These are phyloP conservation scores for Termitomyces sp. DNA, from an alignment of 768 basidiomycete genomes.

Conservation along the genomic window DNA sequence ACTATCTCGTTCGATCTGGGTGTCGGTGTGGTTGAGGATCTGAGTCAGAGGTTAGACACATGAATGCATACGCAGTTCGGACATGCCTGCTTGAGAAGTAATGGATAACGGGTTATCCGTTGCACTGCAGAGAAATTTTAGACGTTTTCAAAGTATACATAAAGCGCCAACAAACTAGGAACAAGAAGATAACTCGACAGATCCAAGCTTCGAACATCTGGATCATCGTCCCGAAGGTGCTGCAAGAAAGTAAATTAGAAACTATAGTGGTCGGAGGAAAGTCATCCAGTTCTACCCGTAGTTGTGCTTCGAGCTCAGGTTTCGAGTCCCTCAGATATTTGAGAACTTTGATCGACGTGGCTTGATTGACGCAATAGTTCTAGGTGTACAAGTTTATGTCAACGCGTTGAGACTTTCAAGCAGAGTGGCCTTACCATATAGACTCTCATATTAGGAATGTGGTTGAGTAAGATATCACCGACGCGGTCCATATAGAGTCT, in stretches of 20 bases:
- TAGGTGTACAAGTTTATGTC: constrained; percentile 24
- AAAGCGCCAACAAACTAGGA: constrained; percentile 62
- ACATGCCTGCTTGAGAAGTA: constrained; percentile 73
- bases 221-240: constrained; percentile 77
- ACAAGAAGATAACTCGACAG: constrained; percentile 87
- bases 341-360: constrained; percentile 69
- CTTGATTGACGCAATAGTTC: constrained; percentile 92
- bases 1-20: constrained; percentile 53
- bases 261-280: neutral
- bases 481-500: constrained; percentile 88
- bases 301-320: constrained; percentile 56
- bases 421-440: constrained; percentile 59
- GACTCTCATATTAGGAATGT: constrained; percentile 74
- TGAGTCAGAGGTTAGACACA: constrained; percentile 21
- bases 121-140: constrained; percentile 60
- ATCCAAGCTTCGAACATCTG: constrained; percentile 76
- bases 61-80: neutral
- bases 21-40: constrained; percentile 79
- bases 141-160: neutral
- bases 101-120: constrained; percentile 91
- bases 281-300: constrained; percentile 51
- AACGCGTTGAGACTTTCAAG: neutral
- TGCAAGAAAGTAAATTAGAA: constrained; percentile 22
- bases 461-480: constrained; percentile 75
- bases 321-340: constrained; percentile 70